Percentiles rank a stretch among this genome's conserved stretches.
Conservation (phyloP, 371 early-diverging fungal genomes). For the Cokeromyces recurvatus region DNA sequence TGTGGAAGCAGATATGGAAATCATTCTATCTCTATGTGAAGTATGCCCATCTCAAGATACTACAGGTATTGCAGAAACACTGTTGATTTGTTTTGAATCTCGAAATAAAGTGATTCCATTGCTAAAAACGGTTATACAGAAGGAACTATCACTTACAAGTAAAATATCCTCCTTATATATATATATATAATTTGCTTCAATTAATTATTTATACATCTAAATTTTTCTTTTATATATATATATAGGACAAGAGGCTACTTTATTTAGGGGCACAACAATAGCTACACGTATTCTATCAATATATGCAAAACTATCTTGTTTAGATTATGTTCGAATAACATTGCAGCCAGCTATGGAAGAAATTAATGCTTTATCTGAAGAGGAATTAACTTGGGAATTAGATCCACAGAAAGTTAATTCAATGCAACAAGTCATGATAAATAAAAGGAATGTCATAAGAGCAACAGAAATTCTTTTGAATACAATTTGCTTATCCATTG, state of each 20-base stretch:
- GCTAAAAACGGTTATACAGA: conserved; percentile 72
- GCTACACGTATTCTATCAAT: conserved; percentile 81
- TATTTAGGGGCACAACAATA: conserved; percentile 91
- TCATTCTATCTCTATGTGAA: conserved; percentile 81
- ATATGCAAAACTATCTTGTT: conserved; percentile 73
- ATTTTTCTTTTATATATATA: too few species aligned
- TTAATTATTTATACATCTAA: too few species aligned
- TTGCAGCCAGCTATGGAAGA: conserved; percentile 71
- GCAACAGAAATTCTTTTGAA: conserved; percentile 77
- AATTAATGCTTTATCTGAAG: conserved; percentile 41
- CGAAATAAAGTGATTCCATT: conserved; percentile 62
- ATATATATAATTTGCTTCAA: too few species aligned
- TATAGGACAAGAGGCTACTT: conserved; percentile 70
- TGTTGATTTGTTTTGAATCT: conserved; percentile 78
- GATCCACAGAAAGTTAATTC: conserved; percentile 76
- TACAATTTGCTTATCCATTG: conserved; percentile 68
- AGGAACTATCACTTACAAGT: conserved; percentile 76
- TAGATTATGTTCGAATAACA: conserved; percentile 76
- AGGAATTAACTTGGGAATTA: conserved; percentile 63
- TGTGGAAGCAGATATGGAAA: conserved; percentile 64
- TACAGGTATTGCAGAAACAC: conserved; percentile 73
- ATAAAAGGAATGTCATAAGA: conserved; percentile 72
- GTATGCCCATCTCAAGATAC: conserved; percentile 81
- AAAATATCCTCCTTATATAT: conserved; percentile 2
- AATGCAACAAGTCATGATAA: conserved; percentile 56